Base-by-base conservation (phyloP, 1,284 basidiomycete genomes). In the Leccinum angustisporum region DNA sequence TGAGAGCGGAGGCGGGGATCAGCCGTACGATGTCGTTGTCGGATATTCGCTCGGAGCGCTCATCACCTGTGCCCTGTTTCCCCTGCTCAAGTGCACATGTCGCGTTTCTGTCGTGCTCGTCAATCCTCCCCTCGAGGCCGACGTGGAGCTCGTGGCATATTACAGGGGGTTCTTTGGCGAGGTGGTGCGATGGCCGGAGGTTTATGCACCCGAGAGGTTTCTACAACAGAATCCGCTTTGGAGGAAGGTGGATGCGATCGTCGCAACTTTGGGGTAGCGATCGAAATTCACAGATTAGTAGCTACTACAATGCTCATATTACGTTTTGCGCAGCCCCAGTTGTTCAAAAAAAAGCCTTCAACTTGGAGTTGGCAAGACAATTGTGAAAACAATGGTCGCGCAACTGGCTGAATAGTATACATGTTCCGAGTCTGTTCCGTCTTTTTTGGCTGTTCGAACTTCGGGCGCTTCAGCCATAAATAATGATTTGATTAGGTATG, bases 31-130 rank as follows among this genome's bases (percentile, higher is more conserved):
- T 5, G 13, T 61, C 27, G 54, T 69, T 40, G 10, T 69, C 10
- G 68, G 68, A n/a, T 60, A 72, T 18, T 72, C 69, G 4, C 60
- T 72, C 6, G 71, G 68, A 4, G 66, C 54, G 1, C 0, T 68
- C 30, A 40, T 69, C 13, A 51, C 52, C n/a, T 5, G 54, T 18
- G 50, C 58, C 6, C 46, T 68, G 1, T 25, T 68, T 0, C 55
- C 58, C 14, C 30, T 61, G 2, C 43, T 70, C 43, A 46, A 61
- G 5, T 40, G 43, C 5, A 21, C 54, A 9, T 57, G 27, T 25
- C 7, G 50, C 1, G 57, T 67, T 21, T 52, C 13, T 0, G 58
- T 71, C 46, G 33, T 68, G 21, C 61, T 70, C 30, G 13, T 60
- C 8, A 65, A 68, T 8, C 67, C 69, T 2, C 65, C 67, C 5